Conservation (phyloP, 106 monocot genomes). For the Alisma plantagoaquatica region DNA sequence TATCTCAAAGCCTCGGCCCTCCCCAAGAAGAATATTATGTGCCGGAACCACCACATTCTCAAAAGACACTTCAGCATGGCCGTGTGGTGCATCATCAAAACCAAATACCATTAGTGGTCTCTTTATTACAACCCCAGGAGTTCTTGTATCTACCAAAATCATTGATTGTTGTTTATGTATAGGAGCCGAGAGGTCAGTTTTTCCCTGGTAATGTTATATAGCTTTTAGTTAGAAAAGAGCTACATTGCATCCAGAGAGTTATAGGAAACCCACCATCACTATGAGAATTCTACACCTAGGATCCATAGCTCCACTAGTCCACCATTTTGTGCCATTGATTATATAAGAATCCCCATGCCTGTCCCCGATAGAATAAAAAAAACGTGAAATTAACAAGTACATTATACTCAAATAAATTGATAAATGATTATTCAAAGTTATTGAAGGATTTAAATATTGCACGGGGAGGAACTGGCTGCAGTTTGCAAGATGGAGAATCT, state of each 20-base stretch:
- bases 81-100: conserved; percentile 99
- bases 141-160: conserved; percentile 77
- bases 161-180: conserved; percentile 93
- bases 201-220: conserved; percentile 43
- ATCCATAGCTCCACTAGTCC: conserved; percentile 99
- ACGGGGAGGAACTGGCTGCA: too few species aligned
- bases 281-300: conserved; percentile 90
- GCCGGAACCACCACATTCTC: conserved; percentile 72
- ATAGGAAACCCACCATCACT: conserved; percentile 57
- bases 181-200: conserved; percentile 78
- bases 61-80: conserved; percentile 94
- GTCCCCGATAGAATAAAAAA: too few species aligned
- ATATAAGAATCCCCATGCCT: conserved; percentile 70
- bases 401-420: too few species aligned
- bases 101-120: conserved; percentile 91
- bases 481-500: too few species aligned
- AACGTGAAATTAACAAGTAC: too few species aligned
- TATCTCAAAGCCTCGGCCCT: conserved; percentile 96
- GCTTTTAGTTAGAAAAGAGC: neutral
- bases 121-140: conserved; percentile 71
- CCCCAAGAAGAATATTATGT: conserved; percentile 86
- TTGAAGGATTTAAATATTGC: too few species aligned
- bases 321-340: conserved; percentile 95
- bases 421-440: too few species aligned
- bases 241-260: neutral